Percentiles rank a stretch among this genome's conserved stretches.
Evolutionary conservation across 257 asterid species (phyloP).

Genomic region (Haberlea rhodopensis): DNA sequence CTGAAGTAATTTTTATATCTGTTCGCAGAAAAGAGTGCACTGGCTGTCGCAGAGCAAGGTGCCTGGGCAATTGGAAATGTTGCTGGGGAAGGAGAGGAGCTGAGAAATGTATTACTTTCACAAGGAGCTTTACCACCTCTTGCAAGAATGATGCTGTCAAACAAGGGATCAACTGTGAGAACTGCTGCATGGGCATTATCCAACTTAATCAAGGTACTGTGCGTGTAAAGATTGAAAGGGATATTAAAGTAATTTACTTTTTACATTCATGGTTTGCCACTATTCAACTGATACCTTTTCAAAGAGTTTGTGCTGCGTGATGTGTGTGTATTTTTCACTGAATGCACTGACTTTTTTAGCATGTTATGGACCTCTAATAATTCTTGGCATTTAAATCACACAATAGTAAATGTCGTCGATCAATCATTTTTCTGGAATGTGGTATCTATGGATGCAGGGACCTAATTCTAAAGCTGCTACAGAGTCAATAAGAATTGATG

Average conservation of each 20-base stretch:
- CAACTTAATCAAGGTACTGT: slow-evolving; percentile 82
- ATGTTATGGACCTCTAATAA: slow-evolving; percentile 9
- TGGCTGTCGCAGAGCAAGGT: slow-evolving; percentile 93
- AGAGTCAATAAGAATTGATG: slow-evolving; percentile 71
- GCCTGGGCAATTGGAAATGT: slow-evolving; percentile 99
- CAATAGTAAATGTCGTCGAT: background rate
- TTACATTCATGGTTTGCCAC: background rate
- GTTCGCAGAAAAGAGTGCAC: slow-evolving; percentile 71
- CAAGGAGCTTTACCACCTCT: slow-evolving; percentile 94
- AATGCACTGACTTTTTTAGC: background rate
- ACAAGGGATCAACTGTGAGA: slow-evolving; percentile 94
- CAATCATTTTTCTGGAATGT: slow-evolving; percentile 19
- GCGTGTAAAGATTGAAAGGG: slow-evolving; percentile 8
- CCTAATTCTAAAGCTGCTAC: slow-evolving; percentile 81
- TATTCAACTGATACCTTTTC: background rate
- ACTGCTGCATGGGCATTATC: slow-evolving; percentile 99
- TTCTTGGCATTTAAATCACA: slow-evolving; percentile 11
- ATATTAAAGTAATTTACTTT: background rate
- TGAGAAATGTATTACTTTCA: slow-evolving; percentile 65
- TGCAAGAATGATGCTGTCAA: slow-evolving; percentile 86
- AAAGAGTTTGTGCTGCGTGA: slow-evolving; percentile 1
- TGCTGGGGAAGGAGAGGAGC: slow-evolving; percentile 94
- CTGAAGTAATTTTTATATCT: background rate
- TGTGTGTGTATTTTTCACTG: slow-evolving; percentile 1
- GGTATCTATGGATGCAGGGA: slow-evolving; percentile 55